Evolutionary conservation across 768 basidiomycete genomes (phyloP).

Genomic region (Xanthoconium stramineum): DNA sequence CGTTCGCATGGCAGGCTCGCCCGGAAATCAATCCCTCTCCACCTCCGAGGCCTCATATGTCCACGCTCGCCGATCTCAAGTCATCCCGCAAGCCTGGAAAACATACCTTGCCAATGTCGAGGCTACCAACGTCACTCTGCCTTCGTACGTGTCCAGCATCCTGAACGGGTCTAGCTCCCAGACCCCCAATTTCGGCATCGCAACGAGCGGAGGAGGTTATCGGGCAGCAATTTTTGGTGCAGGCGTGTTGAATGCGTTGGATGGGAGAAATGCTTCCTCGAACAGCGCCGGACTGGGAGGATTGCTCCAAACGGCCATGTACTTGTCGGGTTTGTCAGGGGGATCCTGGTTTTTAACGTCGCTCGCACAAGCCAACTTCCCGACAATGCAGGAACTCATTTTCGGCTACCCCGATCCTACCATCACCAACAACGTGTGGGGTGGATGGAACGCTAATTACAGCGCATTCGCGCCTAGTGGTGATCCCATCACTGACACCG

Average conservation of each 20-base stretch:
- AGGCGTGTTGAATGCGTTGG: conserved; percentile 47
- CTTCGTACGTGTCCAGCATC: conserved; percentile 35
- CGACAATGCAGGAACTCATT: conserved; percentile 36
- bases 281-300: conserved; percentile 44
- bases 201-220: conserved; percentile 55
- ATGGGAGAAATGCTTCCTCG: conserved; percentile 46
- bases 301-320: conserved; percentile 50
- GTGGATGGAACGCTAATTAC: conserved; percentile 33
- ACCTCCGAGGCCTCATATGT: conserved; percentile 37
- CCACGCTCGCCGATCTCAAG: conserved; percentile 28
- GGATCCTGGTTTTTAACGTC: conserved; percentile 40
- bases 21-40: conserved; percentile 34
- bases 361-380: conserved; percentile 40
- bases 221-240: conserved; percentile 55
- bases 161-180: conserved; percentile 18
- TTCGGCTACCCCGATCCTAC: conserved; percentile 29
- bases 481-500: conserved; percentile 10
- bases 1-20: conserved; percentile 28
- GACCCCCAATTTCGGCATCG: conserved; percentile 44
- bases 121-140: conserved; percentile 27
- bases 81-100: conserved; percentile 40
- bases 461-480: conserved; percentile 19
- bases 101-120: conserved; percentile 39
- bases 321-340: conserved; percentile 51
- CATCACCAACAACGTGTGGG: conserved; percentile 23